These are phyloP conservation scores for Trichoderma oligosporum DNA, from an alignment of 2,329 filamentous ascomycete genomes.

Conservation along the genomic window DNA sequence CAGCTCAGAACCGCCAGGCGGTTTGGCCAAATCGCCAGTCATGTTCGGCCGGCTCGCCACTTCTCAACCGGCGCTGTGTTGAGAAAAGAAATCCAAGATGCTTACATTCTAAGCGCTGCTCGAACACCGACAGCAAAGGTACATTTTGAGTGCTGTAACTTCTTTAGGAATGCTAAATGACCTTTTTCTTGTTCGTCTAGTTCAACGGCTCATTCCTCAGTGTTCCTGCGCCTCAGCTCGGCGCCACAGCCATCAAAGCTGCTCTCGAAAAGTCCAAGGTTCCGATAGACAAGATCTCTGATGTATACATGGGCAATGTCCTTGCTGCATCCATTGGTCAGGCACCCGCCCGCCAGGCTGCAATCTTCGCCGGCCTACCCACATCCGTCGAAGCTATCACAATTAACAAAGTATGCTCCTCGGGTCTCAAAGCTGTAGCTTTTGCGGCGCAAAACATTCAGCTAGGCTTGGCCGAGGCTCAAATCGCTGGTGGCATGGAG, in stretches of 20 bases:
- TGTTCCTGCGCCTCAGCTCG: slow-evolving; percentile 82
- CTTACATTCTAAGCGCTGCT: slow-evolving; percentile 87
- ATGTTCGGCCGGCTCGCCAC: slow-evolving; percentile 41
- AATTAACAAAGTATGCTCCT: slow-evolving; percentile 97
- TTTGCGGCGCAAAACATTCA: slow-evolving; percentile 94
- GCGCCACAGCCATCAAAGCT: slow-evolving; percentile 85
- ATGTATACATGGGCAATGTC: slow-evolving; percentile 98
- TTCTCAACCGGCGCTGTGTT: slow-evolving; percentile 46
- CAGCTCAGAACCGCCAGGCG: slow-evolving; percentile 36
- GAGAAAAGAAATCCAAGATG: slow-evolving; percentile 73
- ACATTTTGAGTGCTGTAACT: slow-evolving; percentile 18
- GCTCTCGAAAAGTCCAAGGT: slow-evolving; percentile 83
- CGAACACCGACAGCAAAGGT: slow-evolving; percentile 90
- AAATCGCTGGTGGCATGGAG: slow-evolving; percentile 95
- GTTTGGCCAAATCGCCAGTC: slow-evolving; percentile 36
- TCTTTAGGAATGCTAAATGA: background rate
- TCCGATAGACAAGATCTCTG: slow-evolving; percentile 73
- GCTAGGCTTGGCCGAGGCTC: slow-evolving; percentile 80
- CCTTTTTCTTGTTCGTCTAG: slow-evolving; percentile 41
- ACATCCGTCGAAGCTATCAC: slow-evolving; percentile 81
- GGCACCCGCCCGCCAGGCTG: slow-evolving; percentile 85
- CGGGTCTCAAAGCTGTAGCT: slow-evolving; percentile 85
- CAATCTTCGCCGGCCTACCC: slow-evolving; percentile 81
- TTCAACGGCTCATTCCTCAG: slow-evolving; percentile 90
- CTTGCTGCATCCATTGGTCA: slow-evolving; percentile 81